These are phyloP conservation scores for Sclerotiophoma versabilis DNA, from an alignment of 2,329 filamentous ascomycete species.

Conservation along the genomic window DNA sequence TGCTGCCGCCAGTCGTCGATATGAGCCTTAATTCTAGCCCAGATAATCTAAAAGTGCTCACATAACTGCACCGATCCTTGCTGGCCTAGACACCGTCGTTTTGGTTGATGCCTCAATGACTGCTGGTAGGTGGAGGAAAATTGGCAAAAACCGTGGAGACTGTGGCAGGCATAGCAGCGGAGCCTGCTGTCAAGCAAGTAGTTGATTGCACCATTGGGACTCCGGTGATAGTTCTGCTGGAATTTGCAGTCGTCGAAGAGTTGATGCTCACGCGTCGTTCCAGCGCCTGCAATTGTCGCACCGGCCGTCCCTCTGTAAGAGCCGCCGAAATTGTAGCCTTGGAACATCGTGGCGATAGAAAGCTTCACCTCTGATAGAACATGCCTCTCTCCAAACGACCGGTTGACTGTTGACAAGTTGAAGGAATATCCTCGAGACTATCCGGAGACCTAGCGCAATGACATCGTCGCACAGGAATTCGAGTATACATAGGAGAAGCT, in stretches of 20 bases:
- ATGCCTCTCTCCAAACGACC: background rate
- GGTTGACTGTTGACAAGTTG: background rate
- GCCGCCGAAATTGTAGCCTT: slow-evolving; percentile 17
- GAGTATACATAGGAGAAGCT: slow-evolving; percentile 25
- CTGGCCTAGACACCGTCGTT: slow-evolving; percentile 22
- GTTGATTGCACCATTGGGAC: background rate
- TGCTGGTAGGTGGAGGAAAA: slow-evolving; percentile 9
- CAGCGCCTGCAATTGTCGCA: slow-evolving; percentile 24
- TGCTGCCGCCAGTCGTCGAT: slow-evolving; percentile 24
- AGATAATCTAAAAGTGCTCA: slow-evolving; percentile 25
- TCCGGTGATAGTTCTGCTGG: too few species aligned
- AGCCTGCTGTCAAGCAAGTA: slow-evolving; percentile 7
- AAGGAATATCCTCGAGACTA: slow-evolving; percentile 17
- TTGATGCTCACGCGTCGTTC: slow-evolving; percentile 16
- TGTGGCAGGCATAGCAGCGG: slow-evolving; percentile 21
- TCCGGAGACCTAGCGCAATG: slow-evolving; percentile 21
- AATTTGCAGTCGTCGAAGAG: slow-evolving; percentile 12
- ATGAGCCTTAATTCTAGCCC: slow-evolving; percentile 27
- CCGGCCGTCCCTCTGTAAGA: slow-evolving; percentile 22
- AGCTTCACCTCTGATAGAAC: background rate
- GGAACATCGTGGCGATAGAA: background rate
- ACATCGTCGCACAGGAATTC: slow-evolving; percentile 22
- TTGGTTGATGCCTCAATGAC: slow-evolving; percentile 2
- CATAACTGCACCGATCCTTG: slow-evolving; percentile 27
- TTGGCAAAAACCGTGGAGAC: slow-evolving; percentile 17